These are phyloP conservation scores for Chytridium lagenaria DNA, from an alignment of 371 early-diverging fungal genomes.

Conservation along the genomic window DNA sequence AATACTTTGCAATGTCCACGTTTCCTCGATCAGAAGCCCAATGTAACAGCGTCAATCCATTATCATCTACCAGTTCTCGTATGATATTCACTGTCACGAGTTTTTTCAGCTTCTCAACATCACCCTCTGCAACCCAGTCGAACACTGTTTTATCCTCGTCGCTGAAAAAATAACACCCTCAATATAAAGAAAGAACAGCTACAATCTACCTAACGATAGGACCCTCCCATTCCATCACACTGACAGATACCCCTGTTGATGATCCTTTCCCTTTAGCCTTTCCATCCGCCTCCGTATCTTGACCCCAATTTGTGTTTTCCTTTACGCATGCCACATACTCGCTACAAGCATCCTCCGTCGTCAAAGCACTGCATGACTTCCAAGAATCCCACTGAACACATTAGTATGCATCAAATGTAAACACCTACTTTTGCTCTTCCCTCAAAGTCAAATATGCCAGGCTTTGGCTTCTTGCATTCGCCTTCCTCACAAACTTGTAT, in stretches of 20 bases:
- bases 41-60: slow-evolving; percentile 35
- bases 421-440: slow-evolving; percentile 36
- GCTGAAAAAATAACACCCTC: not conserved
- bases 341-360: slow-evolving; percentile 26
- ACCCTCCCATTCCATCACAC: slow-evolving; percentile 3
- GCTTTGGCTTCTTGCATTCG: slow-evolving; percentile 38
- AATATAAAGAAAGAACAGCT: not conserved
- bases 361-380: slow-evolving; percentile 17
- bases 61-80: not conserved
- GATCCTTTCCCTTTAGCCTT: slow-evolving; percentile 13
- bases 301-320: slow-evolving; percentile 10
- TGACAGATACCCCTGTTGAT: slow-evolving; percentile 23
- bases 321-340: slow-evolving; percentile 34
- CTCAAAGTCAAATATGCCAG: slow-evolving; percentile 40
- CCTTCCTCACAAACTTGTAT: slow-evolving; percentile 49
- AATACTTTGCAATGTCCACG: slow-evolving; percentile 22
- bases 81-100: slow-evolving; percentile 7
- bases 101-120: slow-evolving; percentile 8
- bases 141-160: slow-evolving; percentile 36
- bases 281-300: not conserved
- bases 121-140: slow-evolving; percentile 36
- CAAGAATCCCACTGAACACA: slow-evolving; percentile 45
- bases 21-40: slow-evolving; percentile 45
- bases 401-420: not conserved
- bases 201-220: not conserved